A percentile compares a stretch with the other conserved stretches of the same genome.
Evolutionary conservation across 345 rosid genomes (phyloP).

Genomic region (Anastatica hierochuntica): DNA sequence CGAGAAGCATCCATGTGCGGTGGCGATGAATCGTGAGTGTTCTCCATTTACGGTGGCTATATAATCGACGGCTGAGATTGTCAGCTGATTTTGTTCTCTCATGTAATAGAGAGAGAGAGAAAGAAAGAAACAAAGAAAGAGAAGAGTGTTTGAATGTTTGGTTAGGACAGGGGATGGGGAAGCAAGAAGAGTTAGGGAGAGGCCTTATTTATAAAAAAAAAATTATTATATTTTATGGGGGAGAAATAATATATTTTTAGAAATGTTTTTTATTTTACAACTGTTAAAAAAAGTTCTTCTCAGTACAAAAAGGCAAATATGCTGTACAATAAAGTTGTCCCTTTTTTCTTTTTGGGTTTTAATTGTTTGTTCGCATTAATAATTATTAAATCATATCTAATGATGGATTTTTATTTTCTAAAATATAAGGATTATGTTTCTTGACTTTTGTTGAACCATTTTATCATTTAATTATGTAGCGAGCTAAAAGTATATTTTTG

Average conservation of each 20-base stretch:
- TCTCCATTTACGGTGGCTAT: slow-evolving; percentile 46
- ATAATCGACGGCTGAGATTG: slow-evolving; percentile 31
- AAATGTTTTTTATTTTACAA: slow-evolving; percentile 4
- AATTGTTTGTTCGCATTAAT: background rate
- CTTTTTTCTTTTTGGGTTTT: slow-evolving; percentile 5
- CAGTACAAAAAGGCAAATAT: slow-evolving; percentile 26
- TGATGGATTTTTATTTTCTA: background rate
- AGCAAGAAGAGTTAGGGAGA: background rate
- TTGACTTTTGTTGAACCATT: background rate
- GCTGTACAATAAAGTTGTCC: slow-evolving; percentile 31
- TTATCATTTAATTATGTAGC: no score
- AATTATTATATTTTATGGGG: no score
- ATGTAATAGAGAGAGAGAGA: background rate
- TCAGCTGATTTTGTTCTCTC: slow-evolving; percentile 12
- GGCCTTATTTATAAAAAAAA: slow-evolving; percentile 28
- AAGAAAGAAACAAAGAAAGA: no score
- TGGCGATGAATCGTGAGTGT: slow-evolving; percentile 49
- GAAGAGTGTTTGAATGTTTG: slow-evolving; percentile 4
- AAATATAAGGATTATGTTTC: no score
- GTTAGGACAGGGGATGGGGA: background rate
- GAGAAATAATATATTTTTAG: no score
- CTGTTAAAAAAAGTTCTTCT: slow-evolving; percentile 3
- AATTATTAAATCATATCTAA: background rate
- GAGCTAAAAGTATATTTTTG: no score
- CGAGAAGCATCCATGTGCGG: slow-evolving; percentile 72